A percentile compares a stretch with the other conserved stretches of the same genome.
These are phyloP conservation scores for Phytophthora tubulina DNA, from an alignment of 352 stramenopile species.

Conservation along the genomic window DNA sequence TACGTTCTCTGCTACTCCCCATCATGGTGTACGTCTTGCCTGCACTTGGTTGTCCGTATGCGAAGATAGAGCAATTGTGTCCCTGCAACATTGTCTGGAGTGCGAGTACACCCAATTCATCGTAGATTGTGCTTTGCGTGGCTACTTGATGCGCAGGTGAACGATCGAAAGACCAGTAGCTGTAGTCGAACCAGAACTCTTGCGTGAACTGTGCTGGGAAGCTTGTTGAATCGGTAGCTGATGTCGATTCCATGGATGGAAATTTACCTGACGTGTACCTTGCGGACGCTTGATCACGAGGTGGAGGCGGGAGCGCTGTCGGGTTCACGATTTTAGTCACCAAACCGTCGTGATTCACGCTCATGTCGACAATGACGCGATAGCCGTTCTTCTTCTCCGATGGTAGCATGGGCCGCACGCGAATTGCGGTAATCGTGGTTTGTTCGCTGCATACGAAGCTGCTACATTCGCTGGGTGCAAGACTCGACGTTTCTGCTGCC, in stretches of 20 bases:
- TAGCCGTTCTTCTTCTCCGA: slow-evolving; percentile 70
- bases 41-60: slow-evolving; percentile 75
- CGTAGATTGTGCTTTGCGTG: slow-evolving; percentile 66
- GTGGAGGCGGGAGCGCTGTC: slow-evolving; percentile 38
- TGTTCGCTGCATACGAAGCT: slow-evolving; percentile 38
- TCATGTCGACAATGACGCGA: slow-evolving; percentile 72
- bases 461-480: slow-evolving; percentile 34
- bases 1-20: slow-evolving; percentile 31
- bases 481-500: slow-evolving; percentile 38
- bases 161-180: slow-evolving; percentile 77
- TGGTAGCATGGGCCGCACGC: slow-evolving; percentile 74
- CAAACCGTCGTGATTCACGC: slow-evolving; percentile 36
- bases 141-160: slow-evolving; percentile 41
- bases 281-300: not conserved
- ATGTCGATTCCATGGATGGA: slow-evolving; percentile 11
- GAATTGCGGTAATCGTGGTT: slow-evolving; percentile 76
- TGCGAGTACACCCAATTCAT: slow-evolving; percentile 61
- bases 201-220: slow-evolving; percentile 71
- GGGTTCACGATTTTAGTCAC: slow-evolving; percentile 74
- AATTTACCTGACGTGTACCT: slow-evolving; percentile 8
- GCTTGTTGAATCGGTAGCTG: not conserved
- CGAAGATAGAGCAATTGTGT: slow-evolving; percentile 83
- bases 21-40: slow-evolving; percentile 86
- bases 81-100: slow-evolving; percentile 67
- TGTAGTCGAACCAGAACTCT: slow-evolving; percentile 78